phyloP scores from a whole-genome alignment of 2,329 filamentous ascomycete genomes.

The Nothophoma quercina region DNA sequence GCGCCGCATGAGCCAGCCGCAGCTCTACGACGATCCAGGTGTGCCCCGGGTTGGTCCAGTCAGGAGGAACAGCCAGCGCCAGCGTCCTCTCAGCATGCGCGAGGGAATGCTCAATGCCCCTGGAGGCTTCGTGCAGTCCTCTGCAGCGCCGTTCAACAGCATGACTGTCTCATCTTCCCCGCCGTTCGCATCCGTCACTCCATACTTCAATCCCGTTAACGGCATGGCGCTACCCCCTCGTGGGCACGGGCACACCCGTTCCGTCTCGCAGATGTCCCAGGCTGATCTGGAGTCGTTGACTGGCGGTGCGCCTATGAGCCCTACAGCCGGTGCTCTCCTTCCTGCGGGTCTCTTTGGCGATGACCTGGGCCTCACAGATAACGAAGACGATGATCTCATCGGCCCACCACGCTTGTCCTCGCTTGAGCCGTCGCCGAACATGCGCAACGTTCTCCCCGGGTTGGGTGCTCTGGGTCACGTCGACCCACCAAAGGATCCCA shows the following conservation, averaged over 20 bases:
- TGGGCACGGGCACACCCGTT: constrained; percentile 30
- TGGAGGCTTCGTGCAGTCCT: constrained; percentile 45
- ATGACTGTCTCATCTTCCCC: constrained; percentile 59
- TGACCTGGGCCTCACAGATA: constrained; percentile 62
- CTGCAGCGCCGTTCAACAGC: constrained; percentile 56
- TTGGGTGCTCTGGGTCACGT: constrained; percentile 51
- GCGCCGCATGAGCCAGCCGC: constrained; percentile 49
- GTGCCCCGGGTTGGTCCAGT: constrained; percentile 41
- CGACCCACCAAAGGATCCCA: constrained; percentile 47
- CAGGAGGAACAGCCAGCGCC: constrained; percentile 52
- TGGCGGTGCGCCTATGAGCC: constrained; percentile 75
- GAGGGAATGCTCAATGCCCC: constrained; percentile 43
- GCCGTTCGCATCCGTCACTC: constrained; percentile 58
- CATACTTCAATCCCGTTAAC: constrained; percentile 66
- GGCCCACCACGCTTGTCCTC: constrained; percentile 33
- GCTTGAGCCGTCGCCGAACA: constrained; percentile 40
- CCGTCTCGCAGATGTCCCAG: constrained; percentile 68
- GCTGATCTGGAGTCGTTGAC: constrained; percentile 68
- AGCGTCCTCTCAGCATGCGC: constrained; percentile 50
- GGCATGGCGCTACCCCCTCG: constrained; percentile 63
- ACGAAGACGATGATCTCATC: constrained; percentile 43
- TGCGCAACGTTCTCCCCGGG: constrained; percentile 49
- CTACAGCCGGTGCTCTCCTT: constrained; percentile 75
- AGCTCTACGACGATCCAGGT: constrained; percentile 45
- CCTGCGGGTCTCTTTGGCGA: constrained; percentile 72